Evolutionary conservation across 495 filamentous ascomycete species (phyloP).

Genomic region (Stereocaulon alpinum): DNA sequence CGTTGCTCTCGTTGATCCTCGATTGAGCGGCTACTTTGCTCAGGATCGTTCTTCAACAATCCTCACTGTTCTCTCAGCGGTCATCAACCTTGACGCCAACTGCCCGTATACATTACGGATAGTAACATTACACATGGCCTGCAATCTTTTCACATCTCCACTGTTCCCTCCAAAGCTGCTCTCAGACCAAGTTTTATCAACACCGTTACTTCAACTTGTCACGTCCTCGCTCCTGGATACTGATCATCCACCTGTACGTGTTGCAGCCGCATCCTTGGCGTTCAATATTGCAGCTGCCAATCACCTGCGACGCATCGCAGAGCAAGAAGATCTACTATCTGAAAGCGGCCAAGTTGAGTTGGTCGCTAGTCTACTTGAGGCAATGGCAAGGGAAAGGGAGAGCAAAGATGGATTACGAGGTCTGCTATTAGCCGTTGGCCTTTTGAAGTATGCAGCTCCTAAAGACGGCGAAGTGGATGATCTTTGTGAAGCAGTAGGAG

Average conservation of each 20-base stretch:
- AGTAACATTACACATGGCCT: slow-evolving; percentile 57
- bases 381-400: slow-evolving; percentile 45
- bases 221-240: slow-evolving; percentile 46
- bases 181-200: slow-evolving; percentile 20
- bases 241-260: slow-evolving; percentile 45
- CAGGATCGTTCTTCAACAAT: slow-evolving; percentile 63
- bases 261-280: slow-evolving; percentile 69
- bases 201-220: slow-evolving; percentile 36
- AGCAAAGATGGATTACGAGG: slow-evolving; percentile 64
- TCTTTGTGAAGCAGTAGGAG: slow-evolving; percentile 63
- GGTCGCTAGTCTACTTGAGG: slow-evolving; percentile 65
- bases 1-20: slow-evolving; percentile 62
- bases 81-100: slow-evolving; percentile 35
- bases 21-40: slow-evolving; percentile 80
- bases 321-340: slow-evolving; percentile 47
- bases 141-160: slow-evolving; percentile 51
- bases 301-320: slow-evolving; percentile 49
- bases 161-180: slow-evolving; percentile 39
- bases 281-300: slow-evolving; percentile 72
- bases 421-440: slow-evolving; percentile 60
- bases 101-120: slow-evolving; percentile 75
- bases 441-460: slow-evolving; percentile 59
- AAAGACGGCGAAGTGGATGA: slow-evolving; percentile 61
- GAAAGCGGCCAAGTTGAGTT: slow-evolving; percentile 70
- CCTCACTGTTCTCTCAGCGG: slow-evolving; percentile 49